Percentiles rank a stretch among this genome's conserved stretches.
These are phyloP conservation scores for Ilyonectria sp. DNA, from an alignment of 2,329 filamentous ascomycete genomes.

Conservation along the genomic window DNA sequence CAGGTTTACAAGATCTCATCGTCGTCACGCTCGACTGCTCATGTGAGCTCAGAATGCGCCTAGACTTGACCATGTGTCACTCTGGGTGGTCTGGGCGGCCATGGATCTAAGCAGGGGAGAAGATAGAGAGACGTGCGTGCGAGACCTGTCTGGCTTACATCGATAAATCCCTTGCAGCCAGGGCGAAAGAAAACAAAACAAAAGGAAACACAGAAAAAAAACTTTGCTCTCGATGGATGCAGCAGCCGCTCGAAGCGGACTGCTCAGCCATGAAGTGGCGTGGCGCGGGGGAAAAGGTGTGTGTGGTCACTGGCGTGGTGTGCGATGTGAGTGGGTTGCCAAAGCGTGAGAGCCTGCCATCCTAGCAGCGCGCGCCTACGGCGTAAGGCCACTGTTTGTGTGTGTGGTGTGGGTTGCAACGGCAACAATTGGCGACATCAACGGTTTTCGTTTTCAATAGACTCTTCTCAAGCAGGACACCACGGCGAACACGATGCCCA, in stretches of 20 bases:
- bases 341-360: not conserved
- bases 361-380: not conserved
- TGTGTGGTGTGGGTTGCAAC: conserved; percentile 8
- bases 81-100: conserved; percentile 4
- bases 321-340: conserved; percentile 3
- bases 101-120: conserved; percentile 7
- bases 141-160: conserved; percentile 1
- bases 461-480: conserved; percentile 16
- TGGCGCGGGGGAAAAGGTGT: conserved; percentile 21
- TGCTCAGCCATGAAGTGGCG: conserved; percentile 20
- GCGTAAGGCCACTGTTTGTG: not conserved
- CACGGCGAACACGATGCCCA: conserved; percentile 22
- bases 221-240: not conserved
- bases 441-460: conserved; percentile 5
- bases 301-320: conserved; percentile 7
- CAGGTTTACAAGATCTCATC: conserved; percentile 7
- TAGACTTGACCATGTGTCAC: conserved; percentile 15
- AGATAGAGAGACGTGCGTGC: not conserved
- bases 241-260: conserved; percentile 13
- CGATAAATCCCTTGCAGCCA: not conserved
- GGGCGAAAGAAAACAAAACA: conserved; percentile 2
- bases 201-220: not conserved
- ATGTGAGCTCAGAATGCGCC: conserved; percentile 15
- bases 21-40: conserved; percentile 1
- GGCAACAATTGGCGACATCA: conserved; percentile 6